These are phyloP conservation scores for Fusarium subtropicale DNA, from an alignment of 2,329 filamentous ascomycete species.

Conservation along the genomic window DNA sequence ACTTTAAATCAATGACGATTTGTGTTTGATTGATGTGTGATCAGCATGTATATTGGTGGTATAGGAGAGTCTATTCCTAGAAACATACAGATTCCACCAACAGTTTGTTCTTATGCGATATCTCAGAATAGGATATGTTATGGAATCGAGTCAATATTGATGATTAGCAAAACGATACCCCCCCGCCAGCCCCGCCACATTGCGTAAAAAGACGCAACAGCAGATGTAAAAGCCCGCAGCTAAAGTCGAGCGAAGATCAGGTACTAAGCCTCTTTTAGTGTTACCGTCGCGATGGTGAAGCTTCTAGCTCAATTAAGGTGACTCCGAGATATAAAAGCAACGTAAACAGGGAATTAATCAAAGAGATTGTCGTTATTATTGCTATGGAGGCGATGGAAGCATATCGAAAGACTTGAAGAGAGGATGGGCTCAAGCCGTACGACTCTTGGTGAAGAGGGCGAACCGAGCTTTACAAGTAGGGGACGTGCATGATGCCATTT, in stretches of 20 bases:
- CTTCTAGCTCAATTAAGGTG: conserved; percentile 37
- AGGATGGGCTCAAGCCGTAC: conserved; percentile 25
- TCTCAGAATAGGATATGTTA: conserved; percentile 12
- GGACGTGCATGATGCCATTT: conserved; percentile 31
- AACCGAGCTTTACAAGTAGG: conserved; percentile 27
- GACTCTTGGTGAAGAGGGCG: conserved; percentile 29
- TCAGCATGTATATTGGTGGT: not conserved
- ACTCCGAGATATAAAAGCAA: conserved; percentile 38
- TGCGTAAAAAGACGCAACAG: conserved; percentile 51
- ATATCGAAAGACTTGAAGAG: conserved; percentile 20
- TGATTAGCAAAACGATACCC: conserved; percentile 4
- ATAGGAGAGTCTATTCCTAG: not conserved
- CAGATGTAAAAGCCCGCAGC: conserved; percentile 40
- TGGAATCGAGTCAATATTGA: conserved; percentile 20
- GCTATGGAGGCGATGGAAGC: conserved; percentile 21
- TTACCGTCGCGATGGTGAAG: conserved; percentile 33
- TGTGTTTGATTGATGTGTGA: not conserved
- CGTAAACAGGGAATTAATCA: conserved; percentile 32
- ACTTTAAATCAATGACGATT: not conserved
- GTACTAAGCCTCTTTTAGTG: conserved; percentile 34
- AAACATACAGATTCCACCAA: not conserved
- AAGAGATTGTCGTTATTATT: not conserved
- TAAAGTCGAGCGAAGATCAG: conserved; percentile 38
- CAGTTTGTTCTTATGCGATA: not conserved
- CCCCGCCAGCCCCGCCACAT: conserved; percentile 40